These are phyloP conservation scores for Kalmusia sp. DNA, from an alignment of 2,329 filamentous ascomycete species.

Conservation along the genomic window DNA sequence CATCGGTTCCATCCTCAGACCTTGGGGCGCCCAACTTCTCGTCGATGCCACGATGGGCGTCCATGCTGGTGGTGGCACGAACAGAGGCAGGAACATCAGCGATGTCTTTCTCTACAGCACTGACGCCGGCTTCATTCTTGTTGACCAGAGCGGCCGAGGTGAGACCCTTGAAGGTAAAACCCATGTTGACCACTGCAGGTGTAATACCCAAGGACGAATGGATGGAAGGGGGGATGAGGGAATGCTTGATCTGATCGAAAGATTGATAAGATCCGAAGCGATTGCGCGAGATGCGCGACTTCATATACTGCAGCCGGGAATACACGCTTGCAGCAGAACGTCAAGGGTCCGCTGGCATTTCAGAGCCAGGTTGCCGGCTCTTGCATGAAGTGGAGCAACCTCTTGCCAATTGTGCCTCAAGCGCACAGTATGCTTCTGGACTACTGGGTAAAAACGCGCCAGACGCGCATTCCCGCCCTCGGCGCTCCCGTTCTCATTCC, in stretches of 20 bases:
- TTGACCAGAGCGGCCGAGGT: constrained; percentile 34
- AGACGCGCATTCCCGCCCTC: neutral
- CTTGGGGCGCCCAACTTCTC: constrained; percentile 38
- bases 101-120: constrained; percentile 31
- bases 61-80: constrained; percentile 36
- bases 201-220: neutral
- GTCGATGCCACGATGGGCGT: constrained; percentile 23
- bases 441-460: neutral
- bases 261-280: constrained; percentile 37
- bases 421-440: neutral
- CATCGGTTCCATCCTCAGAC: constrained; percentile 19
- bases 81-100: constrained; percentile 37
- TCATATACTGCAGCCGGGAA: constrained; percentile 20
- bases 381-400: neutral
- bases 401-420: neutral
- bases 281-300: constrained; percentile 7
- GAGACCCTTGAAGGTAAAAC: constrained; percentile 40
- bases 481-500: constrained; percentile 1
- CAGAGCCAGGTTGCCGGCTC: neutral
- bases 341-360: neutral
- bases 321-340: neutral
- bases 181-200: constrained; percentile 27
- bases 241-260: constrained; percentile 10
- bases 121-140: constrained; percentile 17
- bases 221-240: constrained; percentile 8